These are phyloP conservation scores for Blastobotrys aristatus DNA, from an alignment of 1,139 yeast species.

Conservation along the genomic window DNA sequence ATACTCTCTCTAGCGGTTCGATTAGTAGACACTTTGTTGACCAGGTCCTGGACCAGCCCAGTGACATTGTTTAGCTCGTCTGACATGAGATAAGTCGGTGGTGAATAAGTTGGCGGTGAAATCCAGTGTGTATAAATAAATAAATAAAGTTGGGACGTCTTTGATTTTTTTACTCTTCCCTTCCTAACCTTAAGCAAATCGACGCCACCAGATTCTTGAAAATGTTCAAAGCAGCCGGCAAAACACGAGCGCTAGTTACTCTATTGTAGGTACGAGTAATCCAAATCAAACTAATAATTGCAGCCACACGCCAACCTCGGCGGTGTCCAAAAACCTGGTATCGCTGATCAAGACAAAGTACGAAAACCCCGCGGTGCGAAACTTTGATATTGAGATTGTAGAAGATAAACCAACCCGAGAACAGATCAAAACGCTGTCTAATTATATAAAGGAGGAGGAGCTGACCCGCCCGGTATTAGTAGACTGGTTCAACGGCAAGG, in stretches of 20 bases:
- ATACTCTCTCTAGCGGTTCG: constrained; percentile 17
- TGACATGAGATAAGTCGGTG: not conserved
- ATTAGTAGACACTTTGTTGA: constrained; percentile 17
- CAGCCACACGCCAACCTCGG: constrained; percentile 26
- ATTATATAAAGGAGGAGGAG: constrained; percentile 12
- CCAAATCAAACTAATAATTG: not conserved
- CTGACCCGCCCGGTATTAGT: constrained; percentile 34
- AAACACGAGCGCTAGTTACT: constrained; percentile 28
- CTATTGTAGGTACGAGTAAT: constrained; percentile 24
- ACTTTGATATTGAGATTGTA: constrained; percentile 32
- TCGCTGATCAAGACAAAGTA: constrained; percentile 22
- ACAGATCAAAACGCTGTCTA: constrained; percentile 26
- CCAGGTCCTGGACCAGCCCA: constrained; percentile 20
- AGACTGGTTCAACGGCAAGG: constrained; percentile 36
- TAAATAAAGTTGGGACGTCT: not conserved
- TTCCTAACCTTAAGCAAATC: not conserved
- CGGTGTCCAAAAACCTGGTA: constrained; percentile 22
- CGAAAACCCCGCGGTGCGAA: constrained; percentile 25
- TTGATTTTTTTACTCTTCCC: not conserved
- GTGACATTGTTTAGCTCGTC: constrained; percentile 15
- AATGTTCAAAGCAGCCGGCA: constrained; percentile 28
- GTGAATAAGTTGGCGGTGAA: not conserved
- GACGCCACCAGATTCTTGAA: not conserved
- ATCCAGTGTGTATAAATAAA: not conserved
- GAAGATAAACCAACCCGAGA: constrained; percentile 33